Percentiles rank a stretch among this genome's conserved stretches.
Evolutionary conservation across 768 basidiomycete species (phyloP).

Genomic region (Xerocomellus chrysenteron): DNA sequence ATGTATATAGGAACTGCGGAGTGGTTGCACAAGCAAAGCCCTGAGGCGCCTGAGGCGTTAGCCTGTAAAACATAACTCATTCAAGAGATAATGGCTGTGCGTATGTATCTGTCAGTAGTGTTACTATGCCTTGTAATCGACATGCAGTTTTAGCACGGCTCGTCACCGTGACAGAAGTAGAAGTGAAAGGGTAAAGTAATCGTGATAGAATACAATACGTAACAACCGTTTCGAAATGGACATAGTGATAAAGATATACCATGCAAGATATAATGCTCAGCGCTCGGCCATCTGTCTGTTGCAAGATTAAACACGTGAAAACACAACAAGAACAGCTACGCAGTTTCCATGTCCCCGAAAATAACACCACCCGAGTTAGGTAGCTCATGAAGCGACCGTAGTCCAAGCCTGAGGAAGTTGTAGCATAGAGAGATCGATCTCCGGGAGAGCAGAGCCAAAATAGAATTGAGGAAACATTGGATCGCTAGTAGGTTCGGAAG

Average conservation of each 20-base stretch:
- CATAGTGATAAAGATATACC: background rate
- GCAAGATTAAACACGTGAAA: too few species aligned
- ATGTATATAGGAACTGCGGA: too few species aligned
- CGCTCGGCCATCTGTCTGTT: too few species aligned
- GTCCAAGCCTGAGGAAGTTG: constrained; percentile 4
- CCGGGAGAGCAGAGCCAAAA: background rate
- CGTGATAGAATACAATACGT: background rate
- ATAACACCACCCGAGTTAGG: too few species aligned
- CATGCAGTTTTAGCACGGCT: background rate
- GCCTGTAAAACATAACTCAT: too few species aligned
- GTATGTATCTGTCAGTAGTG: too few species aligned
- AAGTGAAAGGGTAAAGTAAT: background rate
- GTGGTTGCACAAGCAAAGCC: too few species aligned
- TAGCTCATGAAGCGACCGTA: background rate
- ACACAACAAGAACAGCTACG: too few species aligned
- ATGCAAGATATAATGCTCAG: background rate
- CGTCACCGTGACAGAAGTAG: background rate
- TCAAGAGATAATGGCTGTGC: too few species aligned
- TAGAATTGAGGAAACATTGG: background rate
- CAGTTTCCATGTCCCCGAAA: too few species aligned
- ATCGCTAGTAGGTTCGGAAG: background rate
- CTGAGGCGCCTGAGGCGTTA: too few species aligned
- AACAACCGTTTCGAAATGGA: background rate
- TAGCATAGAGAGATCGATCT: constrained; percentile 9
- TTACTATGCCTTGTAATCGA: too few species aligned